Evolutionary conservation across 2,329 filamentous ascomycete species (phyloP).

Genomic region (Fusarium dimerum): DNA sequence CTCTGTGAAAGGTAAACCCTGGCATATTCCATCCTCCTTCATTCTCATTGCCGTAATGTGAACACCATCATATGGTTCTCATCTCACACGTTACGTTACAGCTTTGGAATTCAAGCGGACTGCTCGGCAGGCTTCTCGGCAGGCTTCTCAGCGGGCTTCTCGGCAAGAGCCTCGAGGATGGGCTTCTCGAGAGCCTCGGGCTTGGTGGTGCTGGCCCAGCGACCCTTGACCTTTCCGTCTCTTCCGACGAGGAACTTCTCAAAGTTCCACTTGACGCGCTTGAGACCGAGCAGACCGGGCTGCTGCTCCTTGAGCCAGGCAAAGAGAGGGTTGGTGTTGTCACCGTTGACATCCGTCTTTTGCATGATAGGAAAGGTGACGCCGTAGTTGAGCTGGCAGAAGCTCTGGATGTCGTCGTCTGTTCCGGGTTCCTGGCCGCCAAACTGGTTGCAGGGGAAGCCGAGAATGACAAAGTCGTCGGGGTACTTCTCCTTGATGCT

Average conservation of each 20-base stretch:
- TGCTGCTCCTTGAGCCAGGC: constrained; percentile 74
- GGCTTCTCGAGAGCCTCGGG: constrained; percentile 76
- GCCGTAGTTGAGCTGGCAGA: constrained; percentile 91
- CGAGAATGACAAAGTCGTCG: constrained; percentile 82
- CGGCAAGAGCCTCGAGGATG: constrained; percentile 70
- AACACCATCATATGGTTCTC: background rate
- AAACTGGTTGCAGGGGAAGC: constrained; percentile 99
- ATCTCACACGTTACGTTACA: background rate
- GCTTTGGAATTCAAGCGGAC: background rate
- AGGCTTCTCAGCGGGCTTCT: constrained; percentile 53
- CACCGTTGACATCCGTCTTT: constrained; percentile 94
- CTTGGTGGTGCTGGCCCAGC: constrained; percentile 88
- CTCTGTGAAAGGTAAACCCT: background rate
- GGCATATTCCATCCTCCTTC: background rate
- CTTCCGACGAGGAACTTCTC: constrained; percentile 93
- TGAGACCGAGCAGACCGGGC: constrained; percentile 82
- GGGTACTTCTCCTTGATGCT: constrained; percentile 66
- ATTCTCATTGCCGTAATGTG: background rate
- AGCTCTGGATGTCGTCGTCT: constrained; percentile 77
- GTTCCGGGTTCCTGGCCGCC: constrained; percentile 83
- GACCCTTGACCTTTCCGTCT: constrained; percentile 80
- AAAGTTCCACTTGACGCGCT: constrained; percentile 99
- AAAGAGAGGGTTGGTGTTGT: constrained; percentile 75
- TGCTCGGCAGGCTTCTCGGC: constrained; percentile 67
- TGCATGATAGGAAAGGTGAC: constrained; percentile 88